phyloP scores from a whole-genome alignment of 192 early-diverging fungal genomes.

The Coemansia sp. region DNA sequence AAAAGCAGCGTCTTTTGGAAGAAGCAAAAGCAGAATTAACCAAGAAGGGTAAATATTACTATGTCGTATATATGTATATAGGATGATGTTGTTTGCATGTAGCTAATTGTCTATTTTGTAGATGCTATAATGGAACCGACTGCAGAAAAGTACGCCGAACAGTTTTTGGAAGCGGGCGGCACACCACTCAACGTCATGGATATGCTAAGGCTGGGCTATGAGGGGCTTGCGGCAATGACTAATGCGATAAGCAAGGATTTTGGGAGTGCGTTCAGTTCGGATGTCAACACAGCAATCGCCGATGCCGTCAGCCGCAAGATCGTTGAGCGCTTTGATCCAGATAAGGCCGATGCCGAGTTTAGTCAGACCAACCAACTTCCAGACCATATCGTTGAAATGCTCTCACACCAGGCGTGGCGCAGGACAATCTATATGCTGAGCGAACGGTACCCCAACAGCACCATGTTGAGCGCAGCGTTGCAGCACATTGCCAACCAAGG shows the following conservation, averaged over 20 bases:
- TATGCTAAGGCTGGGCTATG: slow-evolving; percentile 39
- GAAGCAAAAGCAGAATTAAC: slow-evolving; percentile 35
- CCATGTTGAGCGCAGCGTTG: slow-evolving; percentile 62
- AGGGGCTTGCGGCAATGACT: slow-evolving; percentile 45
- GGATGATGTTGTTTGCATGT: neutral
- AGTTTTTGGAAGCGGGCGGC: slow-evolving; percentile 46
- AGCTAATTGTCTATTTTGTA: slow-evolving; percentile 12
- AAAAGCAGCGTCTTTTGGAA: slow-evolving; percentile 28
- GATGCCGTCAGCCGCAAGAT: slow-evolving; percentile 58
- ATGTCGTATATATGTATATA: neutral
- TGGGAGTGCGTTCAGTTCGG: slow-evolving; percentile 5
- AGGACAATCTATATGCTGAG: slow-evolving; percentile 64
- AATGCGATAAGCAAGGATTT: slow-evolving; percentile 32
- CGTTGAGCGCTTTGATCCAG: slow-evolving; percentile 61
- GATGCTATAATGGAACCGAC: slow-evolving; percentile 52
- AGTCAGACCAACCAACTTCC: slow-evolving; percentile 54
- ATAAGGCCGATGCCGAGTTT: slow-evolving; percentile 55
- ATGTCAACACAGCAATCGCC: slow-evolving; percentile 11
- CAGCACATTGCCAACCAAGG: slow-evolving; percentile 66
- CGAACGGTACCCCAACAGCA: slow-evolving; percentile 60
- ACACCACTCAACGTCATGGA: slow-evolving; percentile 47
- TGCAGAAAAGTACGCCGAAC: slow-evolving; percentile 28
- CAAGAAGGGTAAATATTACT: slow-evolving; percentile 37
- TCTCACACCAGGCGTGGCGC: slow-evolving; percentile 63
- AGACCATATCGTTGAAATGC: slow-evolving; percentile 58